Conservation (phyloP, 345 rosid genomes). For the Gossypium turneri region DNA sequence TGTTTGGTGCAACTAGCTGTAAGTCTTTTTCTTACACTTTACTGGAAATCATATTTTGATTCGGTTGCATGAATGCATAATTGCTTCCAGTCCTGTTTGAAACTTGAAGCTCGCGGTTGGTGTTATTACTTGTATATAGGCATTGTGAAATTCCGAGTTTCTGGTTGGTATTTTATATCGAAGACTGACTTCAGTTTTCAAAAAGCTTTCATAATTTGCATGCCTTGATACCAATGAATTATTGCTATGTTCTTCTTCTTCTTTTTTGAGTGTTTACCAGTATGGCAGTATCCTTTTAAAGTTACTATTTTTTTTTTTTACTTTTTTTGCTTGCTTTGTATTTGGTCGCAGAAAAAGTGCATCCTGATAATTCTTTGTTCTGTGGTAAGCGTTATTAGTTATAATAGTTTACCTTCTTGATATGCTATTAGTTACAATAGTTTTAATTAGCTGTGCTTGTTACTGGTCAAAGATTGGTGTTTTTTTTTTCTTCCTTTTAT, state of each 20-base stretch:
- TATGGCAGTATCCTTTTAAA: background rate
- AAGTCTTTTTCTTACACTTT: conserved; percentile 21
- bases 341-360: background rate
- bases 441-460: background rate
- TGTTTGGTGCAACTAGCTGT: conserved; percentile 47
- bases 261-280: background rate
- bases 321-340: background rate
- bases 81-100: too few relatives aligned
- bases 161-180: background rate
- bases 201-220: background rate
- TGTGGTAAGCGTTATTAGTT: background rate
- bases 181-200: background rate
- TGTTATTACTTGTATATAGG: too few relatives aligned
- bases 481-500: background rate
- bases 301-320: background rate
- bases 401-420: background rate
- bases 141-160: background rate
- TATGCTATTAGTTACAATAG: background rate
- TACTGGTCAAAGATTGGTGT: background rate
- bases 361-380: background rate
- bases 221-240: background rate
- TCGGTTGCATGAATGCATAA: background rate
- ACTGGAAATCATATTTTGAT: background rate
- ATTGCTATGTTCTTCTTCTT: background rate
- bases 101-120: too few relatives aligned